These are phyloP conservation scores for Meira nashicola DNA, from an alignment of 1,284 basidiomycete genomes.

Conservation along the genomic window DNA sequence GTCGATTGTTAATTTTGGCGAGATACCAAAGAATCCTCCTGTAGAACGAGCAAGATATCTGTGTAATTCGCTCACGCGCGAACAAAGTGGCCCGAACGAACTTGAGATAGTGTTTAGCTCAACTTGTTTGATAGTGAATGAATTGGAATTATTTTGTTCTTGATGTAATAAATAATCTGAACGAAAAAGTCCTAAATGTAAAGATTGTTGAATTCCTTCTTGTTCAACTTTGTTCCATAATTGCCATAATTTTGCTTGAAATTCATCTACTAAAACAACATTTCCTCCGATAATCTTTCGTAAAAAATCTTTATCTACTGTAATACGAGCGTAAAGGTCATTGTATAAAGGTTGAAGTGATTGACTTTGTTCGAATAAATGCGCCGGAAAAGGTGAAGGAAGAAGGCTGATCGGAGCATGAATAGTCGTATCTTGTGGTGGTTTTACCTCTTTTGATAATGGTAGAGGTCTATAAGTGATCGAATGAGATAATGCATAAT, in stretches of 20 bases:
- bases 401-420: slow-evolving; percentile 10
- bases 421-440: background rate
- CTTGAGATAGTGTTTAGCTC: slow-evolving; percentile 97
- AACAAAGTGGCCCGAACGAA: slow-evolving; percentile 79
- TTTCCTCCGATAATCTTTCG: background rate
- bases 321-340: slow-evolving; percentile 6
- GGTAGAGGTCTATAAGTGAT: slow-evolving; percentile 7
- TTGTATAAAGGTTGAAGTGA: background rate
- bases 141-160: slow-evolving; percentile 6
- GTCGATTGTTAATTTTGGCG: background rate
- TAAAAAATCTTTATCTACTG: slow-evolving; percentile 5
- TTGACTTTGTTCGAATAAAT: slow-evolving; percentile 2
- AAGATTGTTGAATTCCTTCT: slow-evolving; percentile 16
- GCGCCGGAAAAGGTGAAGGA: background rate
- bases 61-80: slow-evolving; percentile 71
- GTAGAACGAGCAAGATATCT: slow-evolving; percentile 11
- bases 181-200: slow-evolving; percentile 87
- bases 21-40: background rate
- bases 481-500: slow-evolving; percentile 9
- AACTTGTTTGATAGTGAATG: slow-evolving; percentile 76
- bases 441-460: background rate
- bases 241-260: slow-evolving; percentile 7
- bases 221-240: slow-evolving; percentile 7
- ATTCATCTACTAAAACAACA: background rate
- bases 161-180: slow-evolving; percentile 91